Evolutionary conservation across 257 asterid species (phyloP).

Genomic region (Anisodus acutangulus): DNA sequence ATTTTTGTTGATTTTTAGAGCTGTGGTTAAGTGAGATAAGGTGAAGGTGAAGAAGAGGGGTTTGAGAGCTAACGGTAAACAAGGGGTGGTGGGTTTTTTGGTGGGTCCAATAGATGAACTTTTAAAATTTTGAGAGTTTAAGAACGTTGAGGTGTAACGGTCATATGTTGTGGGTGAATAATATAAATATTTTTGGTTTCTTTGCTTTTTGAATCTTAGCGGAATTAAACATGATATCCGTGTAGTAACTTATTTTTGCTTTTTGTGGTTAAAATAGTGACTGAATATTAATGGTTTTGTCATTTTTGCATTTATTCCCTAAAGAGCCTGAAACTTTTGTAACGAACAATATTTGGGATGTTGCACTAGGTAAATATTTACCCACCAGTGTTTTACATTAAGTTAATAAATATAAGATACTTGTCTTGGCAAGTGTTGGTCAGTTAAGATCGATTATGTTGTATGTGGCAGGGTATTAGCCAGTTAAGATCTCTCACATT

Average conservation of each 20-base stretch:
- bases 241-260: neutral
- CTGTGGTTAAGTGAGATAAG: neutral
- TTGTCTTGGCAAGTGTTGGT: too few species aligned
- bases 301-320: neutral
- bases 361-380: too few species aligned
- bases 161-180: conserved; percentile 29
- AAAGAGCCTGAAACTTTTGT: neutral
- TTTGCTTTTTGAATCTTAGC: neutral
- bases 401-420: too few species aligned
- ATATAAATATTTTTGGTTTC: neutral
- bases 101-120: conserved; percentile 19
- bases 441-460: too few species aligned
- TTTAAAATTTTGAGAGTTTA: neutral
- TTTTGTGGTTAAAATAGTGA: neutral
- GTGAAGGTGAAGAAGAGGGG: neutral
- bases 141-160: conserved; percentile 48
- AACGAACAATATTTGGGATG: neutral
- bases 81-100: neutral
- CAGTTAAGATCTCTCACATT: too few species aligned
- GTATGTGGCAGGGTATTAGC: too few species aligned
- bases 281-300: neutral
- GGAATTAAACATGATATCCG: neutral
- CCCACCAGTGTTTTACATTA: too few species aligned
- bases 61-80: conserved; percentile 36
- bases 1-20: neutral